Conservation (phyloP, 2,329 filamentous ascomycete genomes). For the Pyrenophora seminiperda region DNA sequence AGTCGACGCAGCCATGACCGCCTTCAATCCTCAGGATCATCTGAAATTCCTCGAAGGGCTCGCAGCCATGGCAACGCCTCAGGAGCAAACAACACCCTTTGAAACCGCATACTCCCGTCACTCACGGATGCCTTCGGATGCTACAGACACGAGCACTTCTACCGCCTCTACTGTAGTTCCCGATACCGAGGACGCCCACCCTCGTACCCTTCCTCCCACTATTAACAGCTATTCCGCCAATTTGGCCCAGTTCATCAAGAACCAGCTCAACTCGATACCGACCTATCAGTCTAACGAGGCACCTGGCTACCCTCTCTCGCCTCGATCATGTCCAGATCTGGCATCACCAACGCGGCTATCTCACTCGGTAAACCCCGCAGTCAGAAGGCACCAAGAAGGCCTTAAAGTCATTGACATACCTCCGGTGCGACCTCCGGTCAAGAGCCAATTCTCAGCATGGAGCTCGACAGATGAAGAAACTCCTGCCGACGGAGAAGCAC, state of each 20-base stretch:
- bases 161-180: slow-evolving; percentile 40
- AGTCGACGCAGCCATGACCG: slow-evolving; percentile 23
- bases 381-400: slow-evolving; percentile 25
- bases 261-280: slow-evolving; percentile 42
- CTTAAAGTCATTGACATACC: slow-evolving; percentile 39
- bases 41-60: slow-evolving; percentile 34
- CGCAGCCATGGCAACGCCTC: slow-evolving; percentile 15
- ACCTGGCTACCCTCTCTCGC: slow-evolving; percentile 30
- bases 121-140: slow-evolving; percentile 36
- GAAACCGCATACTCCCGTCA: slow-evolving; percentile 22
- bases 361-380: slow-evolving; percentile 26
- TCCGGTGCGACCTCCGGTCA: slow-evolving; percentile 38
- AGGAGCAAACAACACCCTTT: slow-evolving; percentile 16
- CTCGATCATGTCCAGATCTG: slow-evolving; percentile 42
- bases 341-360: slow-evolving; percentile 26
- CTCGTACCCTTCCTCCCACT: slow-evolving; percentile 12
- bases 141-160: slow-evolving; percentile 38
- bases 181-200: slow-evolving; percentile 11
- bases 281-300: slow-evolving; percentile 30
- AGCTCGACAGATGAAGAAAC: slow-evolving; percentile 45
- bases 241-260: slow-evolving; percentile 45
- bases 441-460: slow-evolving; percentile 46
- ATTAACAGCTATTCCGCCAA: slow-evolving; percentile 45
- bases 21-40: slow-evolving; percentile 40
- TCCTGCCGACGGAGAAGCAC: slow-evolving; percentile 29